phyloP scores from a whole-genome alignment of 139 green algal species.

The Edaphochlamys debaryana region DNA sequence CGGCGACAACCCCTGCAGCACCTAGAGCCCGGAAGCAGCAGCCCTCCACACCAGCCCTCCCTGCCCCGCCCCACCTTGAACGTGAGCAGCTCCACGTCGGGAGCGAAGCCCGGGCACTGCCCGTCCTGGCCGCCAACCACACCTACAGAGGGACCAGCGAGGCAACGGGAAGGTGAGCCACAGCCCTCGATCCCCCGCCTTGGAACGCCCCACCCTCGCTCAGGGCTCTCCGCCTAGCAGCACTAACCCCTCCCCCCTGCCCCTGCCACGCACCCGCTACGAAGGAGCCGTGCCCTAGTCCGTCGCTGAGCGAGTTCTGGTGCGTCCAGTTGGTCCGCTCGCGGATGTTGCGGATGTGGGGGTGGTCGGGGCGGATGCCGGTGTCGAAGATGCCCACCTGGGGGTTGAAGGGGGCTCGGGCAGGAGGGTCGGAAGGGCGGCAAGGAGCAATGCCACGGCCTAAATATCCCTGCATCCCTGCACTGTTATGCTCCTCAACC shows the following conservation, averaged over 20 bases:
- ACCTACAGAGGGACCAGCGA: too few relatives aligned
- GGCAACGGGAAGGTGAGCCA: too few relatives aligned
- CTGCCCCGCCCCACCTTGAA: constrained; percentile 79
- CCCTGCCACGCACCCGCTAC: constrained; percentile 88
- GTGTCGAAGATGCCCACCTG: constrained; percentile 98
- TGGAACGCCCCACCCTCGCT: too few relatives aligned
- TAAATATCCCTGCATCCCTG: too few relatives aligned
- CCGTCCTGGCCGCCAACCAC: constrained; percentile 86
- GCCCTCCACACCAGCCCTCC: neutral
- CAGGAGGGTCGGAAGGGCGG: too few relatives aligned
- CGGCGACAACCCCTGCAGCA: neutral
- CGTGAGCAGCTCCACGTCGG: constrained; percentile 93
- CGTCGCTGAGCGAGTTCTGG: constrained; percentile 92
- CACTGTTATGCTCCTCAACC: too few relatives aligned
- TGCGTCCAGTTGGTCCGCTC: constrained; percentile 99
- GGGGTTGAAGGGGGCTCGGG: too few relatives aligned
- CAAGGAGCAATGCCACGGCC: too few relatives aligned
- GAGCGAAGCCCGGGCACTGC: constrained; percentile 91
- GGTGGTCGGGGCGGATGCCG: constrained; percentile 89
- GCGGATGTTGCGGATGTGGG: constrained; percentile 95
- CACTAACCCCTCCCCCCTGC: neutral
- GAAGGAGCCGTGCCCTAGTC: constrained; percentile 97
- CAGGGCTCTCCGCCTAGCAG: too few relatives aligned
- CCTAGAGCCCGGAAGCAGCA: too few relatives aligned
- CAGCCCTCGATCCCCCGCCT: too few relatives aligned